Evolutionary conservation across 2,329 filamentous ascomycete genomes (phyloP), one percentile per base, ranked within the genome.

Genomic region (Colletotrichum kahawae): DNA sequence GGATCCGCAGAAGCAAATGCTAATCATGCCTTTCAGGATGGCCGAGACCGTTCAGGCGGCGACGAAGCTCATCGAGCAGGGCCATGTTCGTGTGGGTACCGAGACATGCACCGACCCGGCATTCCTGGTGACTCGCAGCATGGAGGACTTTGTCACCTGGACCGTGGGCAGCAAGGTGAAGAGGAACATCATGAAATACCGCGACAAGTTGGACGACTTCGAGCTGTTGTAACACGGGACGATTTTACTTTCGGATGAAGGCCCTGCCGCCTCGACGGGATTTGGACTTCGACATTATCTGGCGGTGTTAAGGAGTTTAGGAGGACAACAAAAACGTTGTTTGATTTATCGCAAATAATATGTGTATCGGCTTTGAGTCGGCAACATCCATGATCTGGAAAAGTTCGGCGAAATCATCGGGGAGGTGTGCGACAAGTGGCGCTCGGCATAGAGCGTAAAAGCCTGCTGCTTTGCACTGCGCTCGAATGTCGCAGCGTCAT

Each of bases 131-230:
- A 97, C 95, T 48, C 90, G 96, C 78, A 94, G 92, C 76, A 95
- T 98, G 90, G 96, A 98, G 86, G 96, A 98, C 85, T 98, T 97
- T 83, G 94, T 98, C 21, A 98, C 96, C 1, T 98, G 96, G 96
- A 93, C 96, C 12, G 95, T 97, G 80, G 95, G 95, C 75, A 97
- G 95, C 85, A 98, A 98, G 94, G 96, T 98, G 84, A 98, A 98
- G 93, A 91, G 94, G 82, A 97, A 95, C 82, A 98, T 98, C 78
- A 93, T 98, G 91, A 95, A 95, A 85, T 98, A 98, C 83, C 92
- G 95, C 80, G 95, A 98, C 85, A 95, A 98, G 88, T 85, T 98
- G 85, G 96, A 98, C 85, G 96, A 98, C 85, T 98, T 98, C 82
- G 96, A 98, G 87, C 87, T 98, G 82, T 87, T 98, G 80, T 97